Percentiles rank a stretch among this genome's conserved stretches.
These are phyloP conservation scores for Ehretia macrophylla DNA, from an alignment of 257 asterid species.

Conservation along the genomic window DNA sequence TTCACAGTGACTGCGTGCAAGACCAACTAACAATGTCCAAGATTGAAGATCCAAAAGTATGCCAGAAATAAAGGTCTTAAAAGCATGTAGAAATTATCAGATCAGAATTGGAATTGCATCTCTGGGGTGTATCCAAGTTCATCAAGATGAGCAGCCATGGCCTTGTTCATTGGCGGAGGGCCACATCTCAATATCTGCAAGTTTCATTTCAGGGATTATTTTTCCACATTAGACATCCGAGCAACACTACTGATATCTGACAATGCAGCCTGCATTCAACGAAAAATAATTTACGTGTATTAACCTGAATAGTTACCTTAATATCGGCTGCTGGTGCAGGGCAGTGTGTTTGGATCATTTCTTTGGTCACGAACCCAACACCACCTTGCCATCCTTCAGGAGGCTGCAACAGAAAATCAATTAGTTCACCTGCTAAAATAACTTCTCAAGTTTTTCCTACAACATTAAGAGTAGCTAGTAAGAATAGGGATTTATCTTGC, in stretches of 20 bases:
- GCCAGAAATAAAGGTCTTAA: not conserved
- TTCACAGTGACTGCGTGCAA: not conserved
- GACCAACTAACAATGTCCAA: not conserved
- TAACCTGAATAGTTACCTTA: slow-evolving; percentile 44
- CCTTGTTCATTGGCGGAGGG: slow-evolving; percentile 98
- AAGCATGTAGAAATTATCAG: too few species aligned
- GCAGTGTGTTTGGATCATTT: slow-evolving; percentile 80
- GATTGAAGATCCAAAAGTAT: not conserved
- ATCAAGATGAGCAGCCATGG: slow-evolving; percentile 90
- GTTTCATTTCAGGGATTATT: not conserved
- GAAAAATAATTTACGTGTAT: not conserved
- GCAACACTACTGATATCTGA: too few species aligned
- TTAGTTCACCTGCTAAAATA: not conserved
- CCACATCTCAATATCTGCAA: slow-evolving; percentile 88
- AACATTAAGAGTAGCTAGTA: too few species aligned
- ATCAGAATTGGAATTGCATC: slow-evolving; percentile 83
- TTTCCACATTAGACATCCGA: not conserved
- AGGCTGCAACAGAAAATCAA: slow-evolving; percentile 42
- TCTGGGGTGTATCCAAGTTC: slow-evolving; percentile 67
- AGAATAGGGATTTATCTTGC: too few species aligned
- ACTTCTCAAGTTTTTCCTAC: not conserved
- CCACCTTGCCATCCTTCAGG: slow-evolving; percentile 95
- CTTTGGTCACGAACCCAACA: slow-evolving; percentile 79
- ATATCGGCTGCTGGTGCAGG: slow-evolving; percentile 89
- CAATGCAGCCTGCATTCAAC: too few species aligned